Evolutionary conservation across 2,329 filamentous ascomycete genomes (phyloP).

Genomic region (Colletotrichum truncatum): DNA sequence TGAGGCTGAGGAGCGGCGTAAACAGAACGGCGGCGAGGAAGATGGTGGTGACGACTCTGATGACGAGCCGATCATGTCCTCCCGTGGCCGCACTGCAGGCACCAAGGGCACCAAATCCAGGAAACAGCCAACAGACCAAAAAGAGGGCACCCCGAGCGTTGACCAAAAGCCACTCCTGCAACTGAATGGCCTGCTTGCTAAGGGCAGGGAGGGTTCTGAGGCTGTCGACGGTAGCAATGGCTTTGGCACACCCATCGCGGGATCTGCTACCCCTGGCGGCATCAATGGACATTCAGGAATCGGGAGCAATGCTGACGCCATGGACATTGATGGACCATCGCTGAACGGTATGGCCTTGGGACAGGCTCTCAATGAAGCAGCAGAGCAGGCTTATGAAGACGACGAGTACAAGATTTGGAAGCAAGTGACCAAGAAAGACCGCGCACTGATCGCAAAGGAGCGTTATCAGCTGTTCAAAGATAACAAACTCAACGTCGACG

Average conservation of each 20-base stretch:
- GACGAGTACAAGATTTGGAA: slow-evolving; percentile 99
- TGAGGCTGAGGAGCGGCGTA: slow-evolving; percentile 85
- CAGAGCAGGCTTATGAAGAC: slow-evolving; percentile 84
- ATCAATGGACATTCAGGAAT: slow-evolving; percentile 72
- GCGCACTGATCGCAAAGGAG: slow-evolving; percentile 86
- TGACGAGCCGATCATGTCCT: slow-evolving; percentile 98
- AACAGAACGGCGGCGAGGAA: slow-evolving; percentile 85
- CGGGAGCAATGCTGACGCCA: slow-evolving; percentile 81
- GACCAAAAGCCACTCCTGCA: slow-evolving; percentile 80
- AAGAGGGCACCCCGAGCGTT: slow-evolving; percentile 80
- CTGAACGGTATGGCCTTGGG: slow-evolving; percentile 72
- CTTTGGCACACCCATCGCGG: slow-evolving; percentile 81
- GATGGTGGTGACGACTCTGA: slow-evolving; percentile 92
- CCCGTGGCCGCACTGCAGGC: slow-evolving; percentile 86
- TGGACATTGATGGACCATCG: slow-evolving; percentile 86
- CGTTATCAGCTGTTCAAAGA: slow-evolving; percentile 87
- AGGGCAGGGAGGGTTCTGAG: slow-evolving; percentile 79
- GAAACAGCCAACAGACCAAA: slow-evolving; percentile 76
- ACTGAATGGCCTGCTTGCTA: slow-evolving; percentile 70
- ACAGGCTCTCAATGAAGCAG: slow-evolving; percentile 71
- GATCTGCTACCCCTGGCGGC: slow-evolving; percentile 80
- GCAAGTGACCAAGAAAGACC: slow-evolving; percentile 96
- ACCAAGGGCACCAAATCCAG: slow-evolving; percentile 82
- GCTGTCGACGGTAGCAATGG: slow-evolving; percentile 83
- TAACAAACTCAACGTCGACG: slow-evolving; percentile 85